A percentile compares a stretch with the other conserved stretches of the same genome.
phyloP scores from a whole-genome alignment of 352 stramenopile species.

The Globisporangium abappressorium region DNA sequence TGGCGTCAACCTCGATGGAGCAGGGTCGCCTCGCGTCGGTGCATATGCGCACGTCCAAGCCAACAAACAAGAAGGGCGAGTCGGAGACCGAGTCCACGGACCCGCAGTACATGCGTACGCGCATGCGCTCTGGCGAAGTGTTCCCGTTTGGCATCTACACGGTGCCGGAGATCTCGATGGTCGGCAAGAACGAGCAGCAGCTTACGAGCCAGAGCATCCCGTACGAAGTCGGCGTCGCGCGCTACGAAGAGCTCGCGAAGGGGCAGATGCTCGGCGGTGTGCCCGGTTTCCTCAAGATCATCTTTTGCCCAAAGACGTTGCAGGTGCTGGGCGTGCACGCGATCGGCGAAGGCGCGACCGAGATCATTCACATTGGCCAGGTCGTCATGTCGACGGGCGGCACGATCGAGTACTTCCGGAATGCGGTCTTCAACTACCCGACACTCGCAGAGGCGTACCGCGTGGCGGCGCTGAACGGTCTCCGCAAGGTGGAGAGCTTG shows the following conservation, averaged over 20 bases:
- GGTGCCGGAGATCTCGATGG: conserved; percentile 87
- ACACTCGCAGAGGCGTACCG: conserved; percentile 87
- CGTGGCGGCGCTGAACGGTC: conserved; percentile 72
- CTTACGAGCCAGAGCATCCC: conserved; percentile 68
- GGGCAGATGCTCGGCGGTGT: conserved; percentile 83
- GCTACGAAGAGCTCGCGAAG: conserved; percentile 83
- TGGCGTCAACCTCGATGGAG: conserved; percentile 91
- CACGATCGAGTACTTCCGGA: conserved; percentile 88
- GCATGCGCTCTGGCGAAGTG: conserved; percentile 84
- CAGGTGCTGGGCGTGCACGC: conserved; percentile 78
- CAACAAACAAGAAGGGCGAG: conserved; percentile 51
- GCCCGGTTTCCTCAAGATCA: conserved; percentile 81
- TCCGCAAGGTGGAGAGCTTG: conserved; percentile 67
- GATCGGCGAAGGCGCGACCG: conserved; percentile 83
- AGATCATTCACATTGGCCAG: conserved; percentile 90
- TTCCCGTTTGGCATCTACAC: conserved; percentile 89
- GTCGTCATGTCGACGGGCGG: conserved; percentile 83
- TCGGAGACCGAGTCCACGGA: conserved; percentile 54
- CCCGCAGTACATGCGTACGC: conserved; percentile 63
- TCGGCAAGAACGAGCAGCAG: conserved; percentile 88
- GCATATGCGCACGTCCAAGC: conserved; percentile 80
- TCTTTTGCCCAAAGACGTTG: conserved; percentile 78
- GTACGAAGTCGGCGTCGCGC: conserved; percentile 77
- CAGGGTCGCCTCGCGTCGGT: conserved; percentile 83
- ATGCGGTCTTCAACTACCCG: conserved; percentile 92